phyloP scores from a whole-genome alignment of 352 stramenopile genomes.

The Nothophytophthora sp. region DNA sequence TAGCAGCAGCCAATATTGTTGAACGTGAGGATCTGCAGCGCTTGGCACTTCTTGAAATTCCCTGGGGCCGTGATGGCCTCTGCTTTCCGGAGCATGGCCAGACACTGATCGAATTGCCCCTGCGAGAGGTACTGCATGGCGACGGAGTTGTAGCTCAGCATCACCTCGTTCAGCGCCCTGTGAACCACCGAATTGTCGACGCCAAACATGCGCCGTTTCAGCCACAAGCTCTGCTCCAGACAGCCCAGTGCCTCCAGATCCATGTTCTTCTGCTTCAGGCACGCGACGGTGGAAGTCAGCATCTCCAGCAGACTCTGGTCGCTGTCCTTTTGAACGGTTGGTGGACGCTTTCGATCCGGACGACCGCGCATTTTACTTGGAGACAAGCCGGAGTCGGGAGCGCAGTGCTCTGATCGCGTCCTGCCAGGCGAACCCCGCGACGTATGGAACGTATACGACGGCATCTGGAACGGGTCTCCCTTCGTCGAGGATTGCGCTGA shows the following conservation, averaged over 20 bases:
- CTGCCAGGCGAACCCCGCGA: slow-evolving; percentile 27
- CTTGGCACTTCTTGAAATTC: slow-evolving; percentile 66
- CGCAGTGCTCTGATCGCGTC: not conserved
- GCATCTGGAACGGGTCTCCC: slow-evolving; percentile 40
- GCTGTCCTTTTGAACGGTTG: slow-evolving; percentile 41
- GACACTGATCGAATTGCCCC: slow-evolving; percentile 62
- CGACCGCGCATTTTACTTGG: slow-evolving; percentile 15
- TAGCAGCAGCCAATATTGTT: slow-evolving; percentile 87
- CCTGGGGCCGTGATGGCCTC: slow-evolving; percentile 65
- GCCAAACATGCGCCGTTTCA: slow-evolving; percentile 80
- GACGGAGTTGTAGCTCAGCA: slow-evolving; percentile 74
- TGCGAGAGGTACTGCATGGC: slow-evolving; percentile 70
- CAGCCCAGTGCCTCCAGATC: slow-evolving; percentile 74
- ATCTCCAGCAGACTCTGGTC: slow-evolving; percentile 72
- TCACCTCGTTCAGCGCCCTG: slow-evolving; percentile 56
- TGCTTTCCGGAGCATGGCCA: slow-evolving; percentile 72
- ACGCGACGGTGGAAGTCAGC: slow-evolving; percentile 65
- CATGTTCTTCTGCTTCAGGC: slow-evolving; percentile 74
- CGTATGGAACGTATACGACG: slow-evolving; percentile 45
- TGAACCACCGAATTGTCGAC: slow-evolving; percentile 57
- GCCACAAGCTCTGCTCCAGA: slow-evolving; percentile 73
- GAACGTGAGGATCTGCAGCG: slow-evolving; percentile 80
- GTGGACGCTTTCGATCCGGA: slow-evolving; percentile 4
- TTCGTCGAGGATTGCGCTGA: slow-evolving; percentile 13
- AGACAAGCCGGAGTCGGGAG: not conserved